Percentiles rank a stretch among this genome's conserved stretches.
Conservation (phyloP, 148 eudicot genomes). For the Rhododendron williamsianum region DNA sequence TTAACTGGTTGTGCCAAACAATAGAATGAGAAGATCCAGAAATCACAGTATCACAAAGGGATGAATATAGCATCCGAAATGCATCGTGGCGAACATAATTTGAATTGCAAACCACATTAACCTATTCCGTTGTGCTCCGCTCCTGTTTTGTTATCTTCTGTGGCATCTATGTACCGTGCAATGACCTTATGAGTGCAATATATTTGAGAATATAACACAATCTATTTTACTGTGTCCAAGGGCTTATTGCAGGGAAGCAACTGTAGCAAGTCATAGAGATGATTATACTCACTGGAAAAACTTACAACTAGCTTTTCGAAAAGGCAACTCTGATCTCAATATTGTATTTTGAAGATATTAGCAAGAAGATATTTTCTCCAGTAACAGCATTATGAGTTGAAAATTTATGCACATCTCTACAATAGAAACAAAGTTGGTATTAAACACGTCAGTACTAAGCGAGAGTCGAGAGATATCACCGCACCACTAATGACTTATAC, state of each 20-base stretch:
- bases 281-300: neutral
- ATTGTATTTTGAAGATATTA: neutral
- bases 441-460: neutral
- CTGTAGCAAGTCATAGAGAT: neutral
- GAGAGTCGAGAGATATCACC: neutral
- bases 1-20: neutral
- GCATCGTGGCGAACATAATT: neutral
- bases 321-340: neutral
- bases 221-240: neutral
- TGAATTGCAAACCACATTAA: neutral
- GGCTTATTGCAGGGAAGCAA: neutral
- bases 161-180: neutral
- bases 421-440: neutral
- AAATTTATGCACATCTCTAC: neutral
- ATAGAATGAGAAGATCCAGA: neutral
- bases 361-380: neutral
- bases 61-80: neutral
- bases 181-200: neutral
- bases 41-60: neutral
- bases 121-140: neutral
- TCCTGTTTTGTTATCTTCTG: neutral
- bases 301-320: neutral
- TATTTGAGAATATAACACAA: neutral
- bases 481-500: no score
- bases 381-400: neutral